Base-by-base conservation (phyloP, 169 alveolate genomes). In the Sarcocystis neurona region DNA sequence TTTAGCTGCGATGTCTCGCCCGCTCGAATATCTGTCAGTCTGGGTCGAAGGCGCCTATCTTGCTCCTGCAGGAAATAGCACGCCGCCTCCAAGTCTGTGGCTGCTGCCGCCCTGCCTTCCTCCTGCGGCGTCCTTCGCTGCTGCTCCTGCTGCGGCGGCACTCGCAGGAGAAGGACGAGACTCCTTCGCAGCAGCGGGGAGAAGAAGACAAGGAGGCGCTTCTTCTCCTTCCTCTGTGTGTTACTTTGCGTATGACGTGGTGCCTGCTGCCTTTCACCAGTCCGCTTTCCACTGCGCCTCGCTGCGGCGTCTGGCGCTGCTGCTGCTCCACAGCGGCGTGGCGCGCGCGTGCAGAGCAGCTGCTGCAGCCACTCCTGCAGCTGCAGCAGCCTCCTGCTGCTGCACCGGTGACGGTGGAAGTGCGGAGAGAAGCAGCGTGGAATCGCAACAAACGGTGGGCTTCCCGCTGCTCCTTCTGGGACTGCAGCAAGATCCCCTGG, bases 261-360 rank as follows among this genome's bases (percentile, higher is more conserved):
- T 74, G 70, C 79, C 86, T 3, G 82, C 82, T 1, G 23, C 39
- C 86, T 86, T 53, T 86, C 66, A 66, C 60, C 12, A 79, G 70
- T 47, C 85, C 77, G 48, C 32, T 2, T 60, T 86, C 90, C 77
- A 72, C 86, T 39, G 84, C 60, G 47, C 48, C 0, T 72, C 90
- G 27, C 2, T 86, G 37, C 78, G 86, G 50, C 85, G 79, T 63
- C 68, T 86, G 47, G 85, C 79, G 46, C 68, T 86, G 75, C 86
- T 86, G 85, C 86, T 86, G 70, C 90, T 86, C 72, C 86, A 47
- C 85, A 41, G 63, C 41, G 90, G 90, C n/a, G 86, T 56, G 75
- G 78, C 48, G 86, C 90, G 79, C 18, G 46, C 53, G 27, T 84
- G 89, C 70, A 32, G 70, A 44, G 89, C 41, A 68, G 82, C 89